A percentile compares a stretch with the other conserved stretches of the same genome.
Evolutionary conservation across 2,329 filamentous ascomycete species (phyloP).

Genomic region (Stylonectria norvegica): DNA sequence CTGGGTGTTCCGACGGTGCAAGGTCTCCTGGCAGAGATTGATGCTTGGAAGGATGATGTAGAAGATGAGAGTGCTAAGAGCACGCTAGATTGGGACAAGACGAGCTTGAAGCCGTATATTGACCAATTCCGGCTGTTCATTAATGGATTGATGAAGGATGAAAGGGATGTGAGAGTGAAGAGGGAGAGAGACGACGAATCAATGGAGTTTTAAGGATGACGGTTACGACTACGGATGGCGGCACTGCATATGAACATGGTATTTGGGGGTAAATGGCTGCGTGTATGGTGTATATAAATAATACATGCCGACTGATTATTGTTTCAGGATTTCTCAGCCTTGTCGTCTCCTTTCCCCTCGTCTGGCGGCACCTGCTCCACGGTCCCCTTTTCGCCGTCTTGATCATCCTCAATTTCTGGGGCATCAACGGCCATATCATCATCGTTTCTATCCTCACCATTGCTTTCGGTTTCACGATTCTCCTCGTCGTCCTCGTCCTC

Average conservation of each 20-base stretch:
- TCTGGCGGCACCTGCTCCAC: too few species aligned
- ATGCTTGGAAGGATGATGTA: slow-evolving; percentile 62
- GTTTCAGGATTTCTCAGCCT: background rate
- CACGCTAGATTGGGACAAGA: slow-evolving; percentile 92
- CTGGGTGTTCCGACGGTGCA: slow-evolving; percentile 86
- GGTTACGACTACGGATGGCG: slow-evolving; percentile 1
- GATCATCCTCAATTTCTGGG: slow-evolving; percentile 5
- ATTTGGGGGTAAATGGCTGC: slow-evolving; percentile 3
- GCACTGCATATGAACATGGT: slow-evolving; percentile 12
- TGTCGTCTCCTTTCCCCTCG: too few species aligned
- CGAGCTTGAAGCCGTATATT: slow-evolving; percentile 86
- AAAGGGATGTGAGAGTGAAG: slow-evolving; percentile 54
- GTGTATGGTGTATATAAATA: background rate
- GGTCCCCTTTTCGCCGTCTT: slow-evolving; percentile 5
- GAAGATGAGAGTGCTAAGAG: slow-evolving; percentile 37
- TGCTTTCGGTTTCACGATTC: too few species aligned
- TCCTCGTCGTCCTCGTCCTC: slow-evolving; percentile 30
- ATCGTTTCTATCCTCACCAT: background rate
- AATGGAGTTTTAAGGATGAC: slow-evolving; percentile 48
- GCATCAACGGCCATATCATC: slow-evolving; percentile 4
- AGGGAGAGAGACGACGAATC: slow-evolving; percentile 51
- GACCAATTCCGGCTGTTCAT: slow-evolving; percentile 87
- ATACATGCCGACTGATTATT: too few species aligned
- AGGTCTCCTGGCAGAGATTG: slow-evolving; percentile 77
- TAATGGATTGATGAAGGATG: slow-evolving; percentile 71